Evolutionary conservation across 1,139 yeast species (phyloP).

Genomic region (Spathaspora sp.): DNA sequence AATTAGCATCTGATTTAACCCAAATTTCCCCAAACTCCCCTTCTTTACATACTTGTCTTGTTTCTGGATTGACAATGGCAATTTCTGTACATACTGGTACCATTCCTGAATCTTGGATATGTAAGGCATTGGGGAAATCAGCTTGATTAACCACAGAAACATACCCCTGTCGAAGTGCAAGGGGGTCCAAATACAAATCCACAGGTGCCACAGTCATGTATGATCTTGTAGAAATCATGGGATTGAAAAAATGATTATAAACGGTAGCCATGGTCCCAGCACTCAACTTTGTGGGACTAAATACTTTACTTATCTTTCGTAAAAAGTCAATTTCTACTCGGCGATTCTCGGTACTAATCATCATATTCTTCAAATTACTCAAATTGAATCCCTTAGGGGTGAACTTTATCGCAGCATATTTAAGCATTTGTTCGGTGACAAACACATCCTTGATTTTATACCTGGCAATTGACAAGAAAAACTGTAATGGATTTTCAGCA

Average conservation of each 20-base stretch:
- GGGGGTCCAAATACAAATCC: conserved; percentile 82
- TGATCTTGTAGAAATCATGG: conserved; percentile 81
- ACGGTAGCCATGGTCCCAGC: conserved; percentile 74
- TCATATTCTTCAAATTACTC: conserved; percentile 70
- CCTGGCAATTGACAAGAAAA: conserved; percentile 70
- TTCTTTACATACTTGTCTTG: conserved; percentile 68
- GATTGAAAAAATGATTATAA: conserved; percentile 78
- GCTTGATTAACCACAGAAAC: conserved; percentile 77
- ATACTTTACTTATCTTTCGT: conserved; percentile 59
- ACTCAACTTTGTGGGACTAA: conserved; percentile 65
- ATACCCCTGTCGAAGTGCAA: conserved; percentile 85
- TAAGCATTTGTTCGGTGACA: conserved; percentile 82
- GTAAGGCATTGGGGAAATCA: conserved; percentile 65
- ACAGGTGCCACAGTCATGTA: conserved; percentile 89
- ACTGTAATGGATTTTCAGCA: conserved; percentile 72
- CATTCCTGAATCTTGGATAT: conserved; percentile 92
- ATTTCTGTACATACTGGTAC: conserved; percentile 94
- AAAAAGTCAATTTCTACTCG: conserved; percentile 69
- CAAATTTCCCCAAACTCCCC: conserved; percentile 99
- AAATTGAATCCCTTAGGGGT: conserved; percentile 69
- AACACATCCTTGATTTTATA: conserved; percentile 84
- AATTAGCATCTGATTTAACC: conserved; percentile 89
- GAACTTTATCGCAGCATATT: conserved; percentile 63
- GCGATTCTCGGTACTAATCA: conserved; percentile 78
- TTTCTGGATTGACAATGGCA: conserved; percentile 94